A percentile compares a stretch with the other conserved stretches of the same genome.
These are phyloP conservation scores for Fusarium palustre DNA, from an alignment of 2,329 filamentous ascomycete genomes.

Conservation along the genomic window DNA sequence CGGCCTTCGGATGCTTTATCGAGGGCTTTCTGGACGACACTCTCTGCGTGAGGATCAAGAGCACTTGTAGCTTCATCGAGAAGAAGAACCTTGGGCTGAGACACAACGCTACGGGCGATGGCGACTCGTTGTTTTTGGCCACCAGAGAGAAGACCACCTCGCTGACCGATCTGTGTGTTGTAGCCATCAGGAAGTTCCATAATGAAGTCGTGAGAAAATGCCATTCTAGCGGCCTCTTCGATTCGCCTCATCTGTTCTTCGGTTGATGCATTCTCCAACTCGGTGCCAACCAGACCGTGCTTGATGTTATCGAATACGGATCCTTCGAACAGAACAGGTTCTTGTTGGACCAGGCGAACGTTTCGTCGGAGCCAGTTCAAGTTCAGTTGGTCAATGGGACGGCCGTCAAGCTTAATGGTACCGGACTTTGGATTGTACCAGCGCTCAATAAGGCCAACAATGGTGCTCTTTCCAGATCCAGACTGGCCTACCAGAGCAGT, in stretches of 20 bases:
- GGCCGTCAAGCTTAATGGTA: conserved; percentile 53
- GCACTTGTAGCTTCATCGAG: conserved; percentile 75
- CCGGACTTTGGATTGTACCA: conserved; percentile 54
- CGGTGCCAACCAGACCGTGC: conserved; percentile 59
- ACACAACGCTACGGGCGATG: conserved; percentile 73
- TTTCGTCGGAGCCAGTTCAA: conserved; percentile 55
- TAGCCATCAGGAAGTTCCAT: conserved; percentile 59
- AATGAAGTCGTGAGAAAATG: conserved; percentile 65
- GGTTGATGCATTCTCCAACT: conserved; percentile 52
- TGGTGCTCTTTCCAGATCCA: conserved; percentile 56
- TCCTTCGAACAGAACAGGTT: conserved; percentile 59
- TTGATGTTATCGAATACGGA: conserved; percentile 67
- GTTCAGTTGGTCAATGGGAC: conserved; percentile 51
- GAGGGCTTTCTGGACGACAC: conserved; percentile 65
- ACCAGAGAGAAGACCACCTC: conserved; percentile 72
- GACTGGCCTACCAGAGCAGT: conserved; percentile 56
- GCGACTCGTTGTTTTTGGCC: conserved; percentile 74
- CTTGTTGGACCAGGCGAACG: conserved; percentile 55
- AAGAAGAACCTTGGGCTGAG: conserved; percentile 70
- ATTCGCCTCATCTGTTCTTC: conserved; percentile 60
- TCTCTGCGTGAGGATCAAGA: conserved; percentile 56
- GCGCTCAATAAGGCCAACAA: conserved; percentile 55
- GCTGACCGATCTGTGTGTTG: conserved; percentile 70
- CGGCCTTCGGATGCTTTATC: conserved; percentile 64
- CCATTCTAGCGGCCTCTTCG: conserved; percentile 59